A percentile compares a stretch with the other conserved stretches of the same genome.
These are phyloP conservation scores for Trypanosoma vivax DNA, from an alignment of 208 protist species.

Conservation along the genomic window DNA sequence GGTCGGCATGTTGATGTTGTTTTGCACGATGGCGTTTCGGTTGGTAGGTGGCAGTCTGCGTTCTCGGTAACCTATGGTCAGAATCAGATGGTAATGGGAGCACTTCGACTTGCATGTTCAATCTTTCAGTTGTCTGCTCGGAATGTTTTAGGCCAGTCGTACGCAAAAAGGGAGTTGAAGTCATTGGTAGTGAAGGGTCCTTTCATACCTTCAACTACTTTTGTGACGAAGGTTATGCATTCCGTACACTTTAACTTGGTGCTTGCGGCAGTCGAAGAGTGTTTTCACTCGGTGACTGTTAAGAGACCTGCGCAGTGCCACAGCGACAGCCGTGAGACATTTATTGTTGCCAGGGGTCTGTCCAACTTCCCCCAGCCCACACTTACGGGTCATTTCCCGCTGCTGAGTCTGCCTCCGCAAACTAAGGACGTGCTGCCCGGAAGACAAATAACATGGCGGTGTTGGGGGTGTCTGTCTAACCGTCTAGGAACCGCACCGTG, in stretches of 20 bases:
- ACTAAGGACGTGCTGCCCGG: slow-evolving; percentile 21
- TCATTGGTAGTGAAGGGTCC: not conserved
- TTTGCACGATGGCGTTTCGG: slow-evolving; percentile 72
- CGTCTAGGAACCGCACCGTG: slow-evolving; percentile 39
- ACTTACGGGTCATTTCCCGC: not conserved
- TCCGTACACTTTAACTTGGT: slow-evolving; percentile 39
- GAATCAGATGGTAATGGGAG: slow-evolving; percentile 67
- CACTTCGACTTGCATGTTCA: slow-evolving; percentile 38
- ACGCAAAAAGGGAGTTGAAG: not conserved
- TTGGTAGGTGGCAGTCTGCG: slow-evolving; percentile 43
- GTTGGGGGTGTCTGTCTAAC: slow-evolving; percentile 41
- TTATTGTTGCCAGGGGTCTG: slow-evolving; percentile 45
- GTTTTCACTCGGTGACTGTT: slow-evolving; percentile 37
- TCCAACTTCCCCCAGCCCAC: not conserved
- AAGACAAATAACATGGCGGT: slow-evolving; percentile 45
- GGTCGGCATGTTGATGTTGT: slow-evolving; percentile 37
- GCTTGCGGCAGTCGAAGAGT: slow-evolving; percentile 15
- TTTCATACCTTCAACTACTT: slow-evolving; percentile 12
- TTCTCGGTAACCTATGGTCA: slow-evolving; percentile 75
- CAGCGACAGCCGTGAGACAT: slow-evolving; percentile 42
- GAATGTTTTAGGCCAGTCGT: too few species aligned
- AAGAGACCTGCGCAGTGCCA: slow-evolving; percentile 32
- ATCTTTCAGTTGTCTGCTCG: slow-evolving; percentile 25
- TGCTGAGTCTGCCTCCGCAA: slow-evolving; percentile 41
- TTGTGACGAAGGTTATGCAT: slow-evolving; percentile 63